Evolutionary conservation across 2,329 filamentous ascomycete genomes (phyloP).

Genomic region (Aureobasidium melanogenum): DNA sequence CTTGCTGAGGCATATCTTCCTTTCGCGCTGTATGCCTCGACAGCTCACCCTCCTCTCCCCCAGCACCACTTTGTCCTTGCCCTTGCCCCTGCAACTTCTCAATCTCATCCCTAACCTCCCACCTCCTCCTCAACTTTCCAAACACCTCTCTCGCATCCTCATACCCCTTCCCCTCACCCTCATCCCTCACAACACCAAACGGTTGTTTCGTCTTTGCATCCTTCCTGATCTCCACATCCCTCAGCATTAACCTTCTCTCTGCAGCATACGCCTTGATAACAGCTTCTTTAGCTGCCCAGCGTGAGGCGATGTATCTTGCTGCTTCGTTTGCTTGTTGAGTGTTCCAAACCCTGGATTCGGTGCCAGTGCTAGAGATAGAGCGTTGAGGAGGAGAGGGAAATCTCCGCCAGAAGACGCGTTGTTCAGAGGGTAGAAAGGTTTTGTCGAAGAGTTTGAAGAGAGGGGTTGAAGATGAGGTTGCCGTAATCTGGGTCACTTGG

Average conservation of each 20-base stretch:
- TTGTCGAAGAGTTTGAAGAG: constrained; percentile 6
- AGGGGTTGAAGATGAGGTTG: not conserved
- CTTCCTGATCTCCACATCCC: constrained; percentile 30
- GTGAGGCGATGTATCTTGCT: constrained; percentile 13
- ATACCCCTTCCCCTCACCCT: not conserved
- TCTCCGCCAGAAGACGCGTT: not conserved
- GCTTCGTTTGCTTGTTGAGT: not conserved
- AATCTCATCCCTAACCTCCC: too few relatives aligned
- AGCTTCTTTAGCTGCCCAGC: constrained; percentile 45
- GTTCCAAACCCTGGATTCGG: too few relatives aligned
- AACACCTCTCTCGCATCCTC: not conserved
- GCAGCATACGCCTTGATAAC: constrained; percentile 33
- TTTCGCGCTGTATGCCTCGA: not conserved
- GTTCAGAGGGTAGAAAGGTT: not conserved
- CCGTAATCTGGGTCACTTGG: not conserved
- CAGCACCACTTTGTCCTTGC: not conserved
- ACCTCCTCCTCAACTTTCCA: not conserved
- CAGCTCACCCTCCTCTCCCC: too few relatives aligned
- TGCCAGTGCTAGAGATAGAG: too few relatives aligned
- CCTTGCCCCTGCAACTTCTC: not conserved
- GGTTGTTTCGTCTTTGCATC: not conserved
- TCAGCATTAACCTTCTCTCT: constrained; percentile 22
- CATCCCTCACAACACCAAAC: constrained; percentile 3
- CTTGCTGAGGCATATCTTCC: not conserved
- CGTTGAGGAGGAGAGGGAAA: not conserved